Conservation (phyloP, 2,329 filamentous ascomycete genomes). For the Microsporum audouinii region DNA sequence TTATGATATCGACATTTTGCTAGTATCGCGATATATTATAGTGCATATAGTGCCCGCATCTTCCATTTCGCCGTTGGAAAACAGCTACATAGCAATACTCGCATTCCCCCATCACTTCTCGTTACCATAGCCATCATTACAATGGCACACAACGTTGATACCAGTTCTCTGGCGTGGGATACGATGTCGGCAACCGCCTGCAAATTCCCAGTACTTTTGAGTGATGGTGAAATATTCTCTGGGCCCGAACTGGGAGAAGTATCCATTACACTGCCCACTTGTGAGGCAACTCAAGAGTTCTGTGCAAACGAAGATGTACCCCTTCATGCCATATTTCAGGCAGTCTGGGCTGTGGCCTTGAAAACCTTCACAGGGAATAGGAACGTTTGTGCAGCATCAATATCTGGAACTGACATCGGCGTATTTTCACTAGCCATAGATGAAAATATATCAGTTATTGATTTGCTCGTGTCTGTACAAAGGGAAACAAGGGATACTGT, state of each 20-base stretch:
- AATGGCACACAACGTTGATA: not conserved
- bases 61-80: too few species aligned
- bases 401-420: not conserved
- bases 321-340: not conserved
- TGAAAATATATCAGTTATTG: not conserved
- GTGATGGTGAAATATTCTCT: not conserved
- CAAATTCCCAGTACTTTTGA: not conserved
- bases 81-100: too few species aligned
- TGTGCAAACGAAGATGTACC: not conserved
- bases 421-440: not conserved
- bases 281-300: not conserved
- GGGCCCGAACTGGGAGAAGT: not conserved
- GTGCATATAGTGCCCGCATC: too few species aligned
- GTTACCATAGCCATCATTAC: not conserved
- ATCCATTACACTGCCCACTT: not conserved
- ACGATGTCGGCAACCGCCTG: not conserved
- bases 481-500: not conserved
- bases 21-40: too few species aligned
- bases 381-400: not conserved
- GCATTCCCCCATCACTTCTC: not conserved
- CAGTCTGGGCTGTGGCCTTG: not conserved
- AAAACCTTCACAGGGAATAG: not conserved
- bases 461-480: not conserved
- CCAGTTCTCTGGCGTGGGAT: not conserved
- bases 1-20: too few species aligned